Evolutionary conservation across 2,329 filamentous ascomycete genomes (phyloP).

Genomic region (Gremmenia infestans): DNA sequence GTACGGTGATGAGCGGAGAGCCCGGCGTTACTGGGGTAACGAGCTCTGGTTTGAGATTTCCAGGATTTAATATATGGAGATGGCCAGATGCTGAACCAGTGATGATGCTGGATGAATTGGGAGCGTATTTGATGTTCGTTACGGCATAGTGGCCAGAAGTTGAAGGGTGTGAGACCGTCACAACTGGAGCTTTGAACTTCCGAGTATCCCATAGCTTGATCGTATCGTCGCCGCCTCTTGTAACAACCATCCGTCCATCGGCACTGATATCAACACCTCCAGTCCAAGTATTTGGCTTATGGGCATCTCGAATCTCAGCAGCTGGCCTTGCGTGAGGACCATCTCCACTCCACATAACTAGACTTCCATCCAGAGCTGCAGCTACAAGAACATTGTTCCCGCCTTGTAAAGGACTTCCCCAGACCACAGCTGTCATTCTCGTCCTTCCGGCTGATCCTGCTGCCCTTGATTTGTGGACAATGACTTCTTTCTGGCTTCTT

Average conservation of each 20-base stretch:
- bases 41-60: constrained; percentile 78
- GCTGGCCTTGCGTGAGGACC: constrained; percentile 78
- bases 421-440: constrained; percentile 88
- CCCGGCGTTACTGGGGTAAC: constrained; percentile 86
- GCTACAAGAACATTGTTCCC: constrained; percentile 73
- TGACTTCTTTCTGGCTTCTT: constrained; percentile 83
- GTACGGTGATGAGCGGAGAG: constrained; percentile 73
- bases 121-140: constrained; percentile 84
- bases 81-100: constrained; percentile 83
- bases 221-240: constrained; percentile 81
- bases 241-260: constrained; percentile 87
- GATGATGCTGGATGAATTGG: constrained; percentile 76
- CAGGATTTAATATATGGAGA: constrained; percentile 89
- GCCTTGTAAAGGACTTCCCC: constrained; percentile 74
- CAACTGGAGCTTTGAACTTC: constrained; percentile 88
- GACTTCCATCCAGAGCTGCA: constrained; percentile 79
- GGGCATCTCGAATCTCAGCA: constrained; percentile 79
- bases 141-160: constrained; percentile 80
- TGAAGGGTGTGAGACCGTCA: constrained; percentile 71
- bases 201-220: constrained; percentile 97
- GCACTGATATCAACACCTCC: constrained; percentile 85
- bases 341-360: constrained; percentile 89
- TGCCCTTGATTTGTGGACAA: constrained; percentile 93
- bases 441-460: constrained; percentile 83
- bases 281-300: constrained; percentile 81